A percentile compares a stretch with the other conserved stretches of the same genome.
Evolutionary conservation across 768 basidiomycete genomes (phyloP).

Genomic region (Lactarius sanguifluus): DNA sequence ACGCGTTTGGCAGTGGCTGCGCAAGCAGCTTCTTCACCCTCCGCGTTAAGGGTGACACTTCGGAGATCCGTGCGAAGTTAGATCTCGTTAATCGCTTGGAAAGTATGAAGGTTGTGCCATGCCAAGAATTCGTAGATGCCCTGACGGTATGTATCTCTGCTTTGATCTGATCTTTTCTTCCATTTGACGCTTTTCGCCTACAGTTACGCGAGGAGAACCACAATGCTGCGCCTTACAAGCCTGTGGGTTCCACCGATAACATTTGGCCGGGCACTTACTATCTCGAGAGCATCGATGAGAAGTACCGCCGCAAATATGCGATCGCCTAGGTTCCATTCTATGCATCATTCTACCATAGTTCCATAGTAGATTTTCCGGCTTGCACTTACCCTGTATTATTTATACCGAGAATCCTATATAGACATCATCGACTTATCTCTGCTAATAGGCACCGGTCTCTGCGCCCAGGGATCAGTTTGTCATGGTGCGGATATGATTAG

Average conservation of each 20-base stretch:
- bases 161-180: neutral
- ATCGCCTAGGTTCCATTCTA: conserved; percentile 9
- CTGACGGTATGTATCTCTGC: conserved; percentile 51
- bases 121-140: conserved; percentile 88
- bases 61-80: conserved; percentile 77
- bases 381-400: conserved; percentile 18
- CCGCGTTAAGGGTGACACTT: conserved; percentile 83
- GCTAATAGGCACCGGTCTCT: neutral
- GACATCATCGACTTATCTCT: conserved; percentile 11
- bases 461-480: neutral
- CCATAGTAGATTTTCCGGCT: conserved; percentile 8
- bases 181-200: conserved; percentile 32
- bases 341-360: neutral
- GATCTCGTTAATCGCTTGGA: conserved; percentile 76
- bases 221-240: conserved; percentile 82
- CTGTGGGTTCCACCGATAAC: conserved; percentile 84
- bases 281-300: conserved; percentile 84
- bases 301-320: conserved; percentile 87
- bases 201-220: conserved; percentile 93
- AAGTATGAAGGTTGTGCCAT: conserved; percentile 87
- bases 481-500: neutral
- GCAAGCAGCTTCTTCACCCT: conserved; percentile 94
- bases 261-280: conserved; percentile 95
- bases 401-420: conserved; percentile 14
- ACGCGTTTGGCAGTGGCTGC: conserved; percentile 95